phyloP scores from a whole-genome alignment of 1,139 yeast species.

The Geotrichum reessii region DNA sequence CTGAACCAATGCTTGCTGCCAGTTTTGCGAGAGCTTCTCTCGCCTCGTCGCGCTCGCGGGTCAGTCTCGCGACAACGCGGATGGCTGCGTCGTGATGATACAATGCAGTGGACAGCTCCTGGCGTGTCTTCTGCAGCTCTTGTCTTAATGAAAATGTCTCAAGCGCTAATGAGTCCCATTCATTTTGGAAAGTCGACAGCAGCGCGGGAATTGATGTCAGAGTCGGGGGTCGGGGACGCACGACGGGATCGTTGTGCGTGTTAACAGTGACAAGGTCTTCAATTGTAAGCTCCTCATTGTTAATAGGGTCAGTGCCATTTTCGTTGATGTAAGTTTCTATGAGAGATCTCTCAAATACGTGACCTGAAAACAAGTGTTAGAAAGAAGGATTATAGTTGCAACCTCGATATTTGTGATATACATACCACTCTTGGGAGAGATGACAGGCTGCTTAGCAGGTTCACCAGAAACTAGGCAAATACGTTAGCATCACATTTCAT shows the following conservation, averaged over 20 bases:
- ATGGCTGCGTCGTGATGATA: constrained; percentile 90
- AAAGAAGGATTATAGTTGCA: background rate
- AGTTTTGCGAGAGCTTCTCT: constrained; percentile 50
- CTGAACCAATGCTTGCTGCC: constrained; percentile 27
- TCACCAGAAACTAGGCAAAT: constrained; percentile 56
- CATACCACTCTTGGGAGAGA: constrained; percentile 64
- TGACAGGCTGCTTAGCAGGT: constrained; percentile 60
- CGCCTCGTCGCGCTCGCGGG: constrained; percentile 71
- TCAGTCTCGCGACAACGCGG: constrained; percentile 70
- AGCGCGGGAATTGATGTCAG: constrained; percentile 72
- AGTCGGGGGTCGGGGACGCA: constrained; percentile 48
- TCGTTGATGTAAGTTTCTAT: constrained; percentile 59
- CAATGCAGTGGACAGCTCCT: constrained; percentile 69
- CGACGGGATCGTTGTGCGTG: constrained; percentile 31
- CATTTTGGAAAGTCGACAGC: constrained; percentile 69
- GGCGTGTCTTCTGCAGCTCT: constrained; percentile 58
- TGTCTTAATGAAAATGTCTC: constrained; percentile 74
- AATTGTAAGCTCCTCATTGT: constrained; percentile 51
- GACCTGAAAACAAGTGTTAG: constrained; percentile 28
- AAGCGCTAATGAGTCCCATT: constrained; percentile 83
- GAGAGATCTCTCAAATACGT: constrained; percentile 61
- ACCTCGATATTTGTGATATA: background rate
- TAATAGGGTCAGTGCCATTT: constrained; percentile 71
- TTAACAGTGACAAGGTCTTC: constrained; percentile 57
- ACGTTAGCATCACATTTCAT: constrained; percentile 7